Evolutionary conservation across 352 stramenopile species (phyloP).

Genomic region (Phytopythium mirpurense): DNA sequence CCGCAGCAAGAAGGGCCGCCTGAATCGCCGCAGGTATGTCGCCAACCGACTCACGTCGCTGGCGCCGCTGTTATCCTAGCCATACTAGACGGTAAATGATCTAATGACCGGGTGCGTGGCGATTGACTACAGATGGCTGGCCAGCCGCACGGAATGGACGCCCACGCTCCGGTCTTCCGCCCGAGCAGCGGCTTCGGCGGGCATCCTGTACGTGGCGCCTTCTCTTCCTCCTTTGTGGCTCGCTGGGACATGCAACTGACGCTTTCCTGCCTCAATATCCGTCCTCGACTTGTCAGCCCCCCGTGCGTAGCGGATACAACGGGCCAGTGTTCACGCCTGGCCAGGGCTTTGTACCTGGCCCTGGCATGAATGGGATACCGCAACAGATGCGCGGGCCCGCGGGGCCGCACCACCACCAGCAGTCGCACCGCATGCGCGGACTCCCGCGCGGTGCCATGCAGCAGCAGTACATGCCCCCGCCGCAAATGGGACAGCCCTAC

Average conservation of each 20-base stretch:
- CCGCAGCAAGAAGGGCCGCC: constrained; percentile 20
- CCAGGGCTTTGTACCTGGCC: constrained; percentile 9
- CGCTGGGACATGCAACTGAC: neutral
- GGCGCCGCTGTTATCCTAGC: too few relatives aligned
- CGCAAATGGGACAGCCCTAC: constrained; percentile 26
- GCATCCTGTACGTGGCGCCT: constrained; percentile 26
- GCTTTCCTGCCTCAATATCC: neutral
- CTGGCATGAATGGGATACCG: constrained; percentile 24
- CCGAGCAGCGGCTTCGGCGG: constrained; percentile 33
- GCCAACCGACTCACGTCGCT: too few relatives aligned
- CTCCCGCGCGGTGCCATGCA: constrained; percentile 32
- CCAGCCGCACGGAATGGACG: constrained; percentile 32
- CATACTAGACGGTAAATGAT: too few relatives aligned
- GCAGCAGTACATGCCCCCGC: constrained; percentile 11
- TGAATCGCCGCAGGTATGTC: constrained; percentile 15
- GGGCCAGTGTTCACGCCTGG: constrained; percentile 35
- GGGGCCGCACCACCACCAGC: constrained; percentile 20
- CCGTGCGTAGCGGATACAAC: constrained; percentile 27
- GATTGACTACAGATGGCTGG: neutral
- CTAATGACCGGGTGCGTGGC: neutral
- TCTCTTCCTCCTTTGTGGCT: neutral
- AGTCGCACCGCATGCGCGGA: constrained; percentile 18
- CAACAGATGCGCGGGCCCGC: constrained; percentile 48
- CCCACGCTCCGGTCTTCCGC: constrained; percentile 33
- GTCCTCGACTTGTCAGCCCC: constrained; percentile 10